A percentile compares a stretch with the other conserved stretches of the same genome.
Evolutionary conservation across 148 eudicot species (phyloP).

Genomic region (Polygonum aviculare): DNA sequence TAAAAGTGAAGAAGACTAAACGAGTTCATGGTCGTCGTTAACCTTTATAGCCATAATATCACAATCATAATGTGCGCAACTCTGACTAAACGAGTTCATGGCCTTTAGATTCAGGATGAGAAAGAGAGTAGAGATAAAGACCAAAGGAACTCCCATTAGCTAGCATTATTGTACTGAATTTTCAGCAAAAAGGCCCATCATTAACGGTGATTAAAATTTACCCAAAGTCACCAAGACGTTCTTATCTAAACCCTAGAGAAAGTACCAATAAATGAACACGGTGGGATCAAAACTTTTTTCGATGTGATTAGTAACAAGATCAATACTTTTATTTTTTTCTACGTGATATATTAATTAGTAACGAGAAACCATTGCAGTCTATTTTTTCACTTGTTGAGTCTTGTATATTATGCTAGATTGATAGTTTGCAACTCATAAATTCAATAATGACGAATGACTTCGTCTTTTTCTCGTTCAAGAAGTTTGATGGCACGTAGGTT

Average conservation of each 20-base stretch:
- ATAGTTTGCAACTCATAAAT: conserved; percentile 6
- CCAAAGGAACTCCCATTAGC: background rate
- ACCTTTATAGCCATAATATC: background rate
- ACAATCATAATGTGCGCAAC: background rate
- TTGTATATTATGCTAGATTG: no score
- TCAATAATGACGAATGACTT: conserved; percentile 2
- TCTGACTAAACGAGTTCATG: no score
- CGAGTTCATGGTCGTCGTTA: background rate
- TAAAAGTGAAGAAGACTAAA: background rate
- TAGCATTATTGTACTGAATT: background rate
- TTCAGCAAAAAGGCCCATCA: background rate
- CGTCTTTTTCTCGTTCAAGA: no score
- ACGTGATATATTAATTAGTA: no score
- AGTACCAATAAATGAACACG: no score
- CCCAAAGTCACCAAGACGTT: background rate
- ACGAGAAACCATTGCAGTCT: no score
- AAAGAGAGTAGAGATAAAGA: background rate
- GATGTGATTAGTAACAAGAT: no score
- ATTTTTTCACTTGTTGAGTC: no score
- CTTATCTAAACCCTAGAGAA: no score
- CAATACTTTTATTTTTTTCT: no score
- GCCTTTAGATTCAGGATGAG: background rate
- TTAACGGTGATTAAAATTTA: background rate
- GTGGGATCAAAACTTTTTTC: no score
- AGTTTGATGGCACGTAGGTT: no score